Percentiles rank a stretch among this genome's conserved stretches.
phyloP scores from a whole-genome alignment of 73 alveolate species.

The Symbiodinium natans region DNA sequence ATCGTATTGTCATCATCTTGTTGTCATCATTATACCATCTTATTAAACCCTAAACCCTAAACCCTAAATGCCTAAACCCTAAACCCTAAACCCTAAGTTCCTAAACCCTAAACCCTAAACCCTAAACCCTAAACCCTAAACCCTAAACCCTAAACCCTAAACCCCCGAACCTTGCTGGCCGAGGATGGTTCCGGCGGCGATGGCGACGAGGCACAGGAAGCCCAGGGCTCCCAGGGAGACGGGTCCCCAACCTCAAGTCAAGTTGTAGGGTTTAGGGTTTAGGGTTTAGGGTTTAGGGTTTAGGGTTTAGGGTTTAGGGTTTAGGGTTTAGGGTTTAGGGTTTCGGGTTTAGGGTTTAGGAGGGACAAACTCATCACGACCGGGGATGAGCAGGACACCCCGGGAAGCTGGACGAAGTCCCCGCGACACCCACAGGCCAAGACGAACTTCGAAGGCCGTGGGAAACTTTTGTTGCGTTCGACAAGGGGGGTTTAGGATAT shows the following conservation, averaged over 20 bases:
- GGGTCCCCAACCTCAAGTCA: constrained; percentile 75
- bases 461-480: too few relatives aligned
- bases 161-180: constrained; percentile 52
- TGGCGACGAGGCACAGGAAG: constrained; percentile 49
- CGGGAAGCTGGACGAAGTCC: not conserved
- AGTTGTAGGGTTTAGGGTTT: not conserved
- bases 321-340: not conserved
- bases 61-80: too few relatives aligned
- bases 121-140: too few relatives aligned
- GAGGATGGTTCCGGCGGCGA: constrained; percentile 35
- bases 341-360: not conserved
- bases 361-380: not conserved
- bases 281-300: not conserved
- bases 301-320: not conserved
- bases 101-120: too few relatives aligned
- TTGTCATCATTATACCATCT: too few relatives aligned
- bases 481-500: too few relatives aligned
- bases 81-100: too few relatives aligned
- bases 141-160: not conserved
- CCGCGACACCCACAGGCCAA: not conserved
- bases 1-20: too few relatives aligned
- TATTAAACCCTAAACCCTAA: too few relatives aligned
- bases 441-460: too few relatives aligned
- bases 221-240: constrained; percentile 82
- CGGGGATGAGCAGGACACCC: not conserved